Evolutionary conservation across 768 basidiomycete genomes (phyloP), one percentile per base, ranked within the genome.

Genomic region (Amanita pseudoporphyria): DNA sequence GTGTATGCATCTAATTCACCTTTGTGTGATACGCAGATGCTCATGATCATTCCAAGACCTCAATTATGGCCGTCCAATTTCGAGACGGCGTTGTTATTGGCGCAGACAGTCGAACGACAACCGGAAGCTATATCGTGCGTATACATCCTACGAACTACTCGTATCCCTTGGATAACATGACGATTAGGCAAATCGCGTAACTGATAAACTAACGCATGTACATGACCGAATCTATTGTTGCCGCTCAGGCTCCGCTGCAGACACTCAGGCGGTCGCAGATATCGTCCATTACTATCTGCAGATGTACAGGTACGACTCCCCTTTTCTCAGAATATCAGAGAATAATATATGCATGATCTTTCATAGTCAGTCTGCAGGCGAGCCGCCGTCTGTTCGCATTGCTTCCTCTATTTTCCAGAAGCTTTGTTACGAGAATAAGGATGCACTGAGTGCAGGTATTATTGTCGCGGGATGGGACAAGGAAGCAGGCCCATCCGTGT

Each of bases 191-290:
- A 98, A 98, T 66, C 85, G 95, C 67, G 95, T 98, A 16, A 99
- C 95, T 37, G 95, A 99, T 77, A 99, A 99, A 71, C 78, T 97
- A 53, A 96, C 94, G 2, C 80, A 89, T 63, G 77, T 99, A 57
- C 93, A 97, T 66, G 96, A 99, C 69, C 90, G 92, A 57, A 89
- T 98, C 66, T 99, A 98, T 68, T 99, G 96, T 65, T 99, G 96
- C 78, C 87, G 96, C 52, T 96, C 92, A 37, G 96, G 96, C 44
- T 96, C 93, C 57, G 90, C 95, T 40, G 95, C 95, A 19, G 95
- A 99, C 65, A 99, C 96, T 2, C 96, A 96, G 66, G 92, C 94
- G 44, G 74, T 99, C 26, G 95, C 96, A 48, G 96, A 99, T 63
- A 71, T 81, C 10, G 88, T 95, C 9, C 88, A 93, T 61, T 82